A percentile compares a stretch with the other conserved stretches of the same genome.
These are phyloP conservation scores for Hanseniaspora jakobsenii DNA, from an alignment of 805 yeast species.

Conservation along the genomic window DNA sequence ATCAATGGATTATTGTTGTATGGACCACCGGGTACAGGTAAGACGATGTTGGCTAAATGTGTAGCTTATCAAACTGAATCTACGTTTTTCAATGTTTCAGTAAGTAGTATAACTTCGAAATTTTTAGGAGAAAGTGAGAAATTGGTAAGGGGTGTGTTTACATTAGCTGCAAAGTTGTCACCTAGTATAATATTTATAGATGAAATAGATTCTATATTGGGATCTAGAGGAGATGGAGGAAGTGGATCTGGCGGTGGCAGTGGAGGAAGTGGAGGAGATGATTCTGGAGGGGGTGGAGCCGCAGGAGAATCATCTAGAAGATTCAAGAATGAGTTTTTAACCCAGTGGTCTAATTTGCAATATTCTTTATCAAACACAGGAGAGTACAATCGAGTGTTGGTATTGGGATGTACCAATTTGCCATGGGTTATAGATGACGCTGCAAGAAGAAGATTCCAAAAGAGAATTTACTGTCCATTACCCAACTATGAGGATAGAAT, in stretches of 20 bases:
- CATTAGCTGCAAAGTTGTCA: constrained; percentile 69
- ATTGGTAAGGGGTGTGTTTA: constrained; percentile 76
- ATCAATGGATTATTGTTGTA: constrained; percentile 90
- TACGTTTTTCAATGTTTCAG: constrained; percentile 82
- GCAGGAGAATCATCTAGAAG: constrained; percentile 83
- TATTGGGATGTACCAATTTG: constrained; percentile 85
- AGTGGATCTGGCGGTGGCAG: constrained; percentile 29
- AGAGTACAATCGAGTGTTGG: constrained; percentile 57
- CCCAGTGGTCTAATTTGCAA: constrained; percentile 88
- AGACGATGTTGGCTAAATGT: constrained; percentile 92
- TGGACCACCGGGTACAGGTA: constrained; percentile 99
- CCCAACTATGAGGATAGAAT: constrained; percentile 78
- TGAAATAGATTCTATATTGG: constrained; percentile 83
- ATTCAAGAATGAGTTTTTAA: constrained; percentile 82
- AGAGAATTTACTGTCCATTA: constrained; percentile 84
- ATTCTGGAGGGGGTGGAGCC: constrained; percentile 7
- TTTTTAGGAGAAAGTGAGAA: constrained; percentile 90
- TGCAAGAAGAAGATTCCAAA: constrained; percentile 82
- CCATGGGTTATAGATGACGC: constrained; percentile 99
- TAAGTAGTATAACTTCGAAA: constrained; percentile 79
- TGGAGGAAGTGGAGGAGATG: constrained; percentile 39
- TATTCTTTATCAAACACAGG: constrained; percentile 37
- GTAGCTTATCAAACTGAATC: constrained; percentile 92
- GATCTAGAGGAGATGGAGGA: constrained; percentile 44
- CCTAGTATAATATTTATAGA: constrained; percentile 93